Evolutionary conservation across 345 rosid genomes (phyloP).

Genomic region (Zanthoxylum bungeanum): DNA sequence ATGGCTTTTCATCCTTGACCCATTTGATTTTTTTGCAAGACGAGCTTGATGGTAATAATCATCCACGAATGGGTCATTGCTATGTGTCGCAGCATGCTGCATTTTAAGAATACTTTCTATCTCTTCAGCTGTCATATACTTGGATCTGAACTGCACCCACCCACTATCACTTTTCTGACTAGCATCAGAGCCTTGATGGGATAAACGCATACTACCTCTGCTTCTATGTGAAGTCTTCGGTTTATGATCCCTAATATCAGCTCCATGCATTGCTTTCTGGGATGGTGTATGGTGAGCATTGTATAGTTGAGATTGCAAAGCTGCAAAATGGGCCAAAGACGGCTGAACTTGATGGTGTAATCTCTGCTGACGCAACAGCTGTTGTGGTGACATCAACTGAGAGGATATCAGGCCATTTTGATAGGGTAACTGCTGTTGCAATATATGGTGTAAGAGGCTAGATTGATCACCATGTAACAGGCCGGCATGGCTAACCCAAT

Average conservation of each 20-base stretch:
- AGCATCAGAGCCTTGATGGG: constrained; percentile 69
- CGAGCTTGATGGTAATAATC: constrained; percentile 97
- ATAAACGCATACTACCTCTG: constrained; percentile 51
- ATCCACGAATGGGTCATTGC: constrained; percentile 77
- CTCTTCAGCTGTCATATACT: constrained; percentile 94
- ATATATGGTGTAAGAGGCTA: constrained; percentile 51
- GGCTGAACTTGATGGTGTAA: constrained; percentile 49
- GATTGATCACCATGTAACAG: constrained; percentile 67
- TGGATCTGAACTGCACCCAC: constrained; percentile 69
- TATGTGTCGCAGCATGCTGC: constrained; percentile 88
- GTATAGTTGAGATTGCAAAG: constrained; percentile 67
- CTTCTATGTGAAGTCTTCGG: constrained; percentile 68
- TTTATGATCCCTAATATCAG: constrained; percentile 65
- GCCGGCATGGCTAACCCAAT: constrained; percentile 76
- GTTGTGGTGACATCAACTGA: constrained; percentile 60
- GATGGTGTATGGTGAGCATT: constrained; percentile 55
- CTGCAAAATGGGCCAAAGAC: constrained; percentile 71
- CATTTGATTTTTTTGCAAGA: constrained; percentile 59
- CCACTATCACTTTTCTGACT: constrained; percentile 83
- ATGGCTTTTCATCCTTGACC: constrained; percentile 53
- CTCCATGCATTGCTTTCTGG: constrained; percentile 49
- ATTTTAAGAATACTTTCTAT: constrained; percentile 93
- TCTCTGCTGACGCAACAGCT: constrained; percentile 61
- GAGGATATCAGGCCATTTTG: constrained; percentile 61
- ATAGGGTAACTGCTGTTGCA: constrained; percentile 69